phyloP scores from a whole-genome alignment of 1,284 basidiomycete species.

The Gomphus sp. region DNA sequence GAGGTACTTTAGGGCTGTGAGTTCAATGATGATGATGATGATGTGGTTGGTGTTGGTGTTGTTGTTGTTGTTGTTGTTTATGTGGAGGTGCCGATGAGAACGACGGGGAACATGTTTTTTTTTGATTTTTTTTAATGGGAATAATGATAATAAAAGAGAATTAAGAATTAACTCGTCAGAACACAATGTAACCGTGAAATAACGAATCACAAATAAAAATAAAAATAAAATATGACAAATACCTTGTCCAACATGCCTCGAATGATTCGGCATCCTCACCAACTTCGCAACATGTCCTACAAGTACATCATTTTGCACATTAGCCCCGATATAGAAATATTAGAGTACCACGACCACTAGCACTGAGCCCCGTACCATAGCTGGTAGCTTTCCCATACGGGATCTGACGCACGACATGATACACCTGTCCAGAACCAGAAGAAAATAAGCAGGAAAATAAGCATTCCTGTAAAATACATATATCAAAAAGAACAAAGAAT shows the following conservation, averaged over 20 bases:
- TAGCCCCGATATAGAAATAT: neutral
- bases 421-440: constrained; percentile 45
- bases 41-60: too few relatives aligned
- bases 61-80: too few relatives aligned
- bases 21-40: too few relatives aligned
- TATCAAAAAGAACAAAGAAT: neutral
- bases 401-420: constrained; percentile 55
- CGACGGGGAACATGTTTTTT: too few relatives aligned
- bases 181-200: too few relatives aligned
- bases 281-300: constrained; percentile 77
- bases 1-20: constrained; percentile 59
- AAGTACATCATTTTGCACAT: neutral
- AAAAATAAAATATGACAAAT: neutral
- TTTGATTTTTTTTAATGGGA: too few relatives aligned
- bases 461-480: neutral
- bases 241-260: constrained; percentile 84
- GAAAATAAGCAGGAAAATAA: neutral
- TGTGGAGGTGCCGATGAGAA: too few relatives aligned
- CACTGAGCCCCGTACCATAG: constrained; percentile 42
- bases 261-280: constrained; percentile 73
- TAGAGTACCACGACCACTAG: neutral
- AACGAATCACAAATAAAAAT: too few relatives aligned
- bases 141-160: neutral
- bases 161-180: neutral
- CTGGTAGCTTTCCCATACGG: constrained; percentile 56